Evolutionary conservation across 176 grass and related monocot species (phyloP).

Genomic region (Eleusine indica): DNA sequence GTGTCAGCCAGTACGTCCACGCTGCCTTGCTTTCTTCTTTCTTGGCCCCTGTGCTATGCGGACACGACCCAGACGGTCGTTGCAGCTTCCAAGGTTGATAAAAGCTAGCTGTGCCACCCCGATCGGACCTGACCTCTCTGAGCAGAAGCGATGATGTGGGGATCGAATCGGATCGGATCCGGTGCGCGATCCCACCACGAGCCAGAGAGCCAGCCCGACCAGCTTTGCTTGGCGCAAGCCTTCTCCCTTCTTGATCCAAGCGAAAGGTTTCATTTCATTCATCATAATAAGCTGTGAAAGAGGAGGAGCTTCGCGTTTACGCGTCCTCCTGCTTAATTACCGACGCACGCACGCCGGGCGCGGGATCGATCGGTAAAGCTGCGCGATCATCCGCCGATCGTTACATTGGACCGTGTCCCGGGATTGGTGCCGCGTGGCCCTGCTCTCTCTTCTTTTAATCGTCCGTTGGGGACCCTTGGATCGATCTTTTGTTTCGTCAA

Average conservation of each 20-base stretch:
- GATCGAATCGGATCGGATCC: conserved; percentile 26
- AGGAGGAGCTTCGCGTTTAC: background rate
- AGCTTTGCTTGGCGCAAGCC: background rate
- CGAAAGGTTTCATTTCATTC: background rate
- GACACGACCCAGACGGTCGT: background rate
- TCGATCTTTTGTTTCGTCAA: no score
- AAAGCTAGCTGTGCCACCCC: background rate
- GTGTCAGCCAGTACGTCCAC: background rate
- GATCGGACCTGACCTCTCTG: background rate
- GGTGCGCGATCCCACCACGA: background rate
- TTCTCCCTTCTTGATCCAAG: background rate
- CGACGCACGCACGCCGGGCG: background rate
- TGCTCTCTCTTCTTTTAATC: background rate
- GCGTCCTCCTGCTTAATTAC: background rate
- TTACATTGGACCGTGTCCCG: background rate
- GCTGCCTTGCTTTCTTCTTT: background rate
- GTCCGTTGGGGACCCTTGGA: no score
- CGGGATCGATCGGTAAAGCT: background rate
- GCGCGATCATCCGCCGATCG: background rate
- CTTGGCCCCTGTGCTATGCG: conserved; percentile 13
- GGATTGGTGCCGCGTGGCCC: background rate
- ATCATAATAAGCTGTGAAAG: no score
- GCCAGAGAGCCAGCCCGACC: background rate
- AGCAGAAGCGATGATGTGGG: background rate
- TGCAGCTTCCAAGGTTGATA: conserved; percentile 12